Evolutionary conservation across 352 stramenopile species (phyloP).

Genomic region (Phytopythium boreale): DNA sequence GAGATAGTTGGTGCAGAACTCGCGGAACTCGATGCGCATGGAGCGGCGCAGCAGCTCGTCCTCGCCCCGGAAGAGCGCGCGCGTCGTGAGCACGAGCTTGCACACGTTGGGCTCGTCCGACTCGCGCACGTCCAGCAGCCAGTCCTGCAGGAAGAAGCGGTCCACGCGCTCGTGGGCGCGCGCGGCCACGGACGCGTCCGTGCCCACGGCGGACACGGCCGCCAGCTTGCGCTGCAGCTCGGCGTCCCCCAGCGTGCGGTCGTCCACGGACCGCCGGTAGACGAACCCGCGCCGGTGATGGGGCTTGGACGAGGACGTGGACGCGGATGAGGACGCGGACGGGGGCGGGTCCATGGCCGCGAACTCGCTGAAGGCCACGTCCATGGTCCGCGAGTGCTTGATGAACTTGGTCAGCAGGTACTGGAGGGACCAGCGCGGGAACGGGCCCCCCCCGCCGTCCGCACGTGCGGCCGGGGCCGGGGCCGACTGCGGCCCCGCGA

Average conservation of each 20-base stretch:
- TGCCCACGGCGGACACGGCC: constrained; percentile 35
- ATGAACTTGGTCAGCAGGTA: constrained; percentile 59
- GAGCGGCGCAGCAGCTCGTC: constrained; percentile 13
- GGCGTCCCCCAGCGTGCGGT: constrained; percentile 36
- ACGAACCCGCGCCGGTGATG: constrained; percentile 52
- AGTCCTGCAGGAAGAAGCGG: constrained; percentile 63
- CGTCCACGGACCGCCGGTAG: constrained; percentile 73
- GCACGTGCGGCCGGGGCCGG: constrained; percentile 26
- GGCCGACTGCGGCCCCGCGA: constrained; percentile 35
- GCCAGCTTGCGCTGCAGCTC: constrained; percentile 40
- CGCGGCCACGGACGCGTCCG: constrained; percentile 15
- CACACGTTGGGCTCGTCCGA: constrained; percentile 53
- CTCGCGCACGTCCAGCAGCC: constrained; percentile 66
- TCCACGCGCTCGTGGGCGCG: constrained; percentile 12
- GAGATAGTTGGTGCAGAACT: constrained; percentile 60
- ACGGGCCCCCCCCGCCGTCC: constrained; percentile 19
- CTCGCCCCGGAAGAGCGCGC: constrained; percentile 44
- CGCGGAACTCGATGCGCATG: constrained; percentile 48
- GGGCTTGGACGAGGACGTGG: constrained; percentile 21
- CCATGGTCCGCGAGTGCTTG: constrained; percentile 58
- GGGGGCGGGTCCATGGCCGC: constrained; percentile 20
- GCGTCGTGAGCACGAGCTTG: constrained; percentile 68
- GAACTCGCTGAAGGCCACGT: constrained; percentile 69
- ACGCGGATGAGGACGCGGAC: neutral
- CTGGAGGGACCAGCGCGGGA: constrained; percentile 65